Conservation (phyloP, 768 basidiomycete species). For the Amyloporia xantha region DNA sequence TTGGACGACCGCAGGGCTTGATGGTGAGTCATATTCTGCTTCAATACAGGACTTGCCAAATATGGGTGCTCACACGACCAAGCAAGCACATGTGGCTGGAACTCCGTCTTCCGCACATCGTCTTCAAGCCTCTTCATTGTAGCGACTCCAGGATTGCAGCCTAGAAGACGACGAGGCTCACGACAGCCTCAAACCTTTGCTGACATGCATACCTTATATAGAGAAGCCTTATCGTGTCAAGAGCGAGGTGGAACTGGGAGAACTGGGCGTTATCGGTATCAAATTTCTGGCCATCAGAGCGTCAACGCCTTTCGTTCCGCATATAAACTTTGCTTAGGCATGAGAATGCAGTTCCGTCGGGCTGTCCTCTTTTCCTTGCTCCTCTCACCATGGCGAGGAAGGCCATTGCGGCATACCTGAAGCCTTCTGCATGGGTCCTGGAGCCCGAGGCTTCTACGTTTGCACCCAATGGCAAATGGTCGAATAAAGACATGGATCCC, state of each 20-base stretch:
- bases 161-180: too few species aligned
- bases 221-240: not conserved
- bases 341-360: not conserved
- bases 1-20: too few species aligned
- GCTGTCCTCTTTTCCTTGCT: not conserved
- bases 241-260: not conserved
- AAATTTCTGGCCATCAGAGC: not conserved
- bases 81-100: too few species aligned
- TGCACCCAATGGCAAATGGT: constrained; percentile 54
- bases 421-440: constrained; percentile 41
- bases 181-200: too few species aligned
- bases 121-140: too few species aligned
- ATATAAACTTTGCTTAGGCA: not conserved
- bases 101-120: too few species aligned
- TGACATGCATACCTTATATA: too few species aligned
- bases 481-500: constrained; percentile 74
- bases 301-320: not conserved
- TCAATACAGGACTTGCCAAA: too few species aligned
- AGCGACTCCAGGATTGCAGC: too few species aligned
- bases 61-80: too few species aligned
- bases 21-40: too few species aligned
- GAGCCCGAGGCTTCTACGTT: constrained; percentile 47
- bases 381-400: constrained; percentile 1
- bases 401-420: constrained; percentile 20
- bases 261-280: constrained; percentile 1